Percentiles rank a stretch among this genome's conserved stretches.
These are phyloP conservation scores for Apophysomyces elegans DNA, from an alignment of 371 early-diverging fungal species.

Conservation along the genomic window DNA sequence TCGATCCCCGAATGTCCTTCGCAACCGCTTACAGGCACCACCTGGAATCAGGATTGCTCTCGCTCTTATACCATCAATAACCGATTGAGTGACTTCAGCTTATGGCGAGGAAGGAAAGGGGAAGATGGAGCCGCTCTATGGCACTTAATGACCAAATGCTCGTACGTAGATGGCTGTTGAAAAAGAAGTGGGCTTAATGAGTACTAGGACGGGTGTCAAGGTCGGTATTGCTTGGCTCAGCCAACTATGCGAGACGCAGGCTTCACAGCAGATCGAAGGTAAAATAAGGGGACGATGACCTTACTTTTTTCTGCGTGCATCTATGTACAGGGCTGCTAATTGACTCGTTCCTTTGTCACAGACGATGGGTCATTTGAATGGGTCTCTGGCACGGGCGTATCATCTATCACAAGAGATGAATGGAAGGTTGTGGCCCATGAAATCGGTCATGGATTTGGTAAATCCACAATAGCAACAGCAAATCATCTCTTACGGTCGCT, in stretches of 20 bases:
- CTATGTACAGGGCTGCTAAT: too few species aligned
- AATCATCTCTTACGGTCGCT: not conserved
- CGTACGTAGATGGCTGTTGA: slow-evolving; percentile 37
- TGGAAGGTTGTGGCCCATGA: slow-evolving; percentile 98
- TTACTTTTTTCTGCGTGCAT: not conserved
- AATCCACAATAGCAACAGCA: not conserved
- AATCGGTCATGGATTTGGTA: slow-evolving; percentile 89
- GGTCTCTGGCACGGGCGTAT: slow-evolving; percentile 90
- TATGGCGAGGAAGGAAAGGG: slow-evolving; percentile 79
- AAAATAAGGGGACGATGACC: not conserved
- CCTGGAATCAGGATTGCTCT: slow-evolving; percentile 86
- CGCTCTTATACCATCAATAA: slow-evolving; percentile 72
- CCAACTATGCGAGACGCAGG: slow-evolving; percentile 71
- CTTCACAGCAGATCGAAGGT: slow-evolving; percentile 54
- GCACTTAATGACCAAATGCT: slow-evolving; percentile 93
- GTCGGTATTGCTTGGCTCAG: slow-evolving; percentile 96
- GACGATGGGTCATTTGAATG: slow-evolving; percentile 51
- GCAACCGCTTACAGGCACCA: slow-evolving; percentile 24
- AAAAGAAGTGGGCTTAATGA: not conserved
- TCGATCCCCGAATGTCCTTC: slow-evolving; percentile 64
- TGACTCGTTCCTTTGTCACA: not conserved
- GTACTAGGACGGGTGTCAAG: slow-evolving; percentile 70
- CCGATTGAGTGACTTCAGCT: slow-evolving; percentile 87
- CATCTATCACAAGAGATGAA: slow-evolving; percentile 81
- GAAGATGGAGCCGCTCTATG: slow-evolving; percentile 86